Evolutionary conservation across 495 filamentous ascomycete species (phyloP).

Genomic region (Hyaloscypha variabilis): DNA sequence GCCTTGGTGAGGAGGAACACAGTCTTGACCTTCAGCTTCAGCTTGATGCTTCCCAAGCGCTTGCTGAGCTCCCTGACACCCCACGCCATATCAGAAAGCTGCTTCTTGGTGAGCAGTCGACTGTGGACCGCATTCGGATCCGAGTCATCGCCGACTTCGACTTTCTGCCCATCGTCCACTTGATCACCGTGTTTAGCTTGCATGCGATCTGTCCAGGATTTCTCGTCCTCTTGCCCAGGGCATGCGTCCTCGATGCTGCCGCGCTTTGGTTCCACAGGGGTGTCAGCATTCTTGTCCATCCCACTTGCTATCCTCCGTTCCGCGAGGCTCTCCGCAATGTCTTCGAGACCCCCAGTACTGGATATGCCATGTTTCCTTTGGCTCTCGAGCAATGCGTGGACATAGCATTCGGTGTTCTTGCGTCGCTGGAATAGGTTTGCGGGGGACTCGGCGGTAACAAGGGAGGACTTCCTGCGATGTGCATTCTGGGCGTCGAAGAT

Average conservation of each 20-base stretch:
- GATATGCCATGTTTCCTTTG: constrained; percentile 20
- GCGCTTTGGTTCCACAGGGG: constrained; percentile 24
- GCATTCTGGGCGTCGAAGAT: constrained; percentile 69
- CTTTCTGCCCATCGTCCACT: neutral
- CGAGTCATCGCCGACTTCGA: constrained; percentile 16
- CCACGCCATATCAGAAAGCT: constrained; percentile 94
- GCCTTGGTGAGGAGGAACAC: constrained; percentile 91
- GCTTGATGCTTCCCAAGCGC: constrained; percentile 73
- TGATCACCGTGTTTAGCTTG: constrained; percentile 35
- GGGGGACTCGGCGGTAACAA: constrained; percentile 62
- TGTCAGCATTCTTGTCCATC: neutral
- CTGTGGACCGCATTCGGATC: constrained; percentile 41
- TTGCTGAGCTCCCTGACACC: constrained; percentile 90
- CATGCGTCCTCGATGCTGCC: neutral
- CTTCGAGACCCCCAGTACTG: constrained; percentile 20
- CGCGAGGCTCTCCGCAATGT: constrained; percentile 26
- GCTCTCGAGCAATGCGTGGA: constrained; percentile 75
- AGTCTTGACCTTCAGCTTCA: constrained; percentile 78
- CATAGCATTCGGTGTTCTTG: constrained; percentile 72
- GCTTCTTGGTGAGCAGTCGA: constrained; percentile 82
- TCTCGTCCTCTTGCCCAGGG: constrained; percentile 44
- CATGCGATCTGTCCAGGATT: constrained; percentile 43
- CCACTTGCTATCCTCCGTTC: constrained; percentile 11
- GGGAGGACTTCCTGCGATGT: constrained; percentile 85
- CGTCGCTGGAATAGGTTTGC: constrained; percentile 40